Evolutionary conservation across 768 basidiomycete species (phyloP), one percentile per base, ranked within the genome.

Genomic region (Neoboletus magnificus): DNA sequence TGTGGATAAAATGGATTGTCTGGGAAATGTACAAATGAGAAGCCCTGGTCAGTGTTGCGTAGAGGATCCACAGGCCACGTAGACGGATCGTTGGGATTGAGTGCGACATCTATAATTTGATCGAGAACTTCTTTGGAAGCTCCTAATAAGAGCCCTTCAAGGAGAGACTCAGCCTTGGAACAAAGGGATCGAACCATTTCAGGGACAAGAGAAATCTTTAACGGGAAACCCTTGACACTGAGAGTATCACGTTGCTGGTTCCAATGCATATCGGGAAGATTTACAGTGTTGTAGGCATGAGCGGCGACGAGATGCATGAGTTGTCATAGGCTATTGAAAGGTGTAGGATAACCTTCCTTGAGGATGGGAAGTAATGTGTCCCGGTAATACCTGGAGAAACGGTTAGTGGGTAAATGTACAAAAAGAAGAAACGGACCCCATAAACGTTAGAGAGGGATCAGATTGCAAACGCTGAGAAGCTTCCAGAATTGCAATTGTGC

Each of bases 191-290:
- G 45, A 0, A 11, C 37, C 37, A 56, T 35, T 22, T 33, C 2
- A 0, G 39, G 50, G 0, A 56, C 5, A 0, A 52, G 55, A 1
- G 27, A 4, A 4, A 52, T 46, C 4, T 32, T 1, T 1, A 56
- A 22, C 0, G 50, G 50, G 16, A 13, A 20, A 1, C 44, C 55
- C 6, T 56, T 32, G 11, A 56, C 22, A 5, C 45, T 48, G 15
- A 56, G 45, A 1, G 45, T 56, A 3, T 56, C 37, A 1, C 9
- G 45, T 1, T 1, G 1, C 10, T 4, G 15, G 8, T 56, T 57
- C 46, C 46, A 57, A 5, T 57, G 25, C 56, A 57, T 54, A 5
- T 48, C 12, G 0, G 51, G 46, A 16, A 54, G 30, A 5, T 43
- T 48, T 0, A 18, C 1, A 12, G 33, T 4, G 5, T 41, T 20